A percentile compares a stretch with the other conserved stretches of the same genome.
Conservation (phyloP, 2,329 filamentous ascomycete genomes). For the Exophiala bonariae region DNA sequence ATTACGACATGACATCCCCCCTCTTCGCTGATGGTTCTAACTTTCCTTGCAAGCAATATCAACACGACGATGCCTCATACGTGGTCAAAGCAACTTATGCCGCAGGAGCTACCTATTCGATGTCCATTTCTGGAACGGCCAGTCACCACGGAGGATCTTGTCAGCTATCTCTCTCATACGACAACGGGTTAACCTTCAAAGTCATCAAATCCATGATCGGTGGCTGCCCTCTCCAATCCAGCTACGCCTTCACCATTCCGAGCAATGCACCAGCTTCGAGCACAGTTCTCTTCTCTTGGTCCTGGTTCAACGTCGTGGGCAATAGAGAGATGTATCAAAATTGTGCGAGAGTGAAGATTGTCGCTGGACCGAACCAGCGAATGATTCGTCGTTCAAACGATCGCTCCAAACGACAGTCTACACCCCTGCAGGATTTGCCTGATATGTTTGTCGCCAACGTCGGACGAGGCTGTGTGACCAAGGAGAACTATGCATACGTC, state of each 20-base stretch:
- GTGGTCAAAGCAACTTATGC: constrained; percentile 60
- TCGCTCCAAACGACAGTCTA: constrained; percentile 14
- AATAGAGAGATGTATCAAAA: constrained; percentile 89
- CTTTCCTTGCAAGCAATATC: constrained; percentile 75
- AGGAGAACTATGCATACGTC: constrained; percentile 57
- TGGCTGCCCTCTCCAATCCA: constrained; percentile 53
- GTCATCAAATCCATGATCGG: constrained; percentile 66
- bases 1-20: constrained; percentile 73
- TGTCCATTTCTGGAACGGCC: constrained; percentile 64
- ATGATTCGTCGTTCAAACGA: constrained; percentile 13
- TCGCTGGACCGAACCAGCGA: constrained; percentile 24
- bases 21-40: constrained; percentile 61
- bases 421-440: constrained; percentile 58
- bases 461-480: constrained; percentile 58
- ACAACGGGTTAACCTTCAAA: constrained; percentile 68
- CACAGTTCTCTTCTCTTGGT: constrained; percentile 72
- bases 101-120: constrained; percentile 62
- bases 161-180: constrained; percentile 73
- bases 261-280: constrained; percentile 56
- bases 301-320: constrained; percentile 73
- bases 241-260: constrained; percentile 68
- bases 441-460: constrained; percentile 72
- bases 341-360: constrained; percentile 70
- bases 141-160: constrained; percentile 71
- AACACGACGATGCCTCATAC: constrained; percentile 44